Base-by-base conservation (phyloP, 257 asterid genomes). In the Petunia secreta region DNA sequence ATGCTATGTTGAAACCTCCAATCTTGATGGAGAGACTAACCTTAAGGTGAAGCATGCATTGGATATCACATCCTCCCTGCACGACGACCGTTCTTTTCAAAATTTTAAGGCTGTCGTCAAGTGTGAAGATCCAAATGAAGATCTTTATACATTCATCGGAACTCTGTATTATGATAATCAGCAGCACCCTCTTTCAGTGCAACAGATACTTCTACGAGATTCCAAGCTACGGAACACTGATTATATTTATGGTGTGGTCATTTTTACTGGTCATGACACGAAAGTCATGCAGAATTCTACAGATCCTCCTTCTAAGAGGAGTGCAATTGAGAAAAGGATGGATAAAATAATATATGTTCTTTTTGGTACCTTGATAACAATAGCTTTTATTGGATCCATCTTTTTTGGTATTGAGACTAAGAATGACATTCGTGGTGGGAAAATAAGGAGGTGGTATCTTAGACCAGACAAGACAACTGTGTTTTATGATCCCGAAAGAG, bases 241-340 rank as follows among this genome's bases (percentile, higher is more conserved):
- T n/a, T 89, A 87, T 63, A 86, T 89, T 25, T 91, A 90, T 69
- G 99, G 99, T 4, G 96, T 87, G 75, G 94, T 90, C 34, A 84
- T 95, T 78, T 95, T 95, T 74, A 93, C 98, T 4, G 98, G 98
- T 38, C 98, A 92, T 57, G 99, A 95, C 85, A 91, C 99, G 8
- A 95, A 95, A 88, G 98, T 93, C 54, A 91, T 95, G 98, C 93
- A 93, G 87, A 95, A 95, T 86, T 89, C 98, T 9, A 91, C 90
- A 0, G 96, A 92, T 79, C 99, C 98, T 75, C 99, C 99, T 83
- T 95, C 98, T 15, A 95, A 95, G 89, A 89, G 99, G 88, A 95
- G 99, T 77, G 91, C 77, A 84, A 92, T 95, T 14, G 99, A 95
- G 93, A 86, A 87, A 63, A 89, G 85, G 85, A 92, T 95, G 99